phyloP scores from a whole-genome alignment of 2,329 filamentous ascomycete species.

The Esteya vermicola region DNA sequence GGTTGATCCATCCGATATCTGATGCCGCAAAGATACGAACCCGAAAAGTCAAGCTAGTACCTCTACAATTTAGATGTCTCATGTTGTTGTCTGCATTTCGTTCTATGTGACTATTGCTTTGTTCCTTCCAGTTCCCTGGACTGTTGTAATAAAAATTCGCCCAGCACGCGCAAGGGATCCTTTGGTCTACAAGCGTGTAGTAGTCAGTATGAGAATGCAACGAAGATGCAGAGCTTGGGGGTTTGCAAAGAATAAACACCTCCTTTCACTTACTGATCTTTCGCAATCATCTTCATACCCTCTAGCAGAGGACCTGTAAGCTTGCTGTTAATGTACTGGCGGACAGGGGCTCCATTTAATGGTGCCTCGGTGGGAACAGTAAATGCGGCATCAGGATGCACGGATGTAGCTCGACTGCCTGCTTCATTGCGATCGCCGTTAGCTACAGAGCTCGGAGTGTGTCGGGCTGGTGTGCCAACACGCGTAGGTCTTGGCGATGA shows the following conservation, averaged over 20 bases:
- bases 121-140: slow-evolving; percentile 47
- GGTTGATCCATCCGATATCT: no score
- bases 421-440: slow-evolving; percentile 12
- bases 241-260: no score
- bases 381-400: slow-evolving; percentile 34
- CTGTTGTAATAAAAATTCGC: slow-evolving; percentile 55
- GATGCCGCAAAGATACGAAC: no score
- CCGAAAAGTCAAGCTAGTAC: no score
- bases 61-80: no score
- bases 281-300: slow-evolving; percentile 60
- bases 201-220: slow-evolving; percentile 1
- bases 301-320: slow-evolving; percentile 55
- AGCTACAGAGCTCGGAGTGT: slow-evolving; percentile 7
- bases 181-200: slow-evolving; percentile 32
- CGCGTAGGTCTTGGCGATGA: slow-evolving; percentile 28
- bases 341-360: slow-evolving; percentile 52
- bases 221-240: no score
- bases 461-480: slow-evolving; percentile 33
- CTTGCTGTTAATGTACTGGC: slow-evolving; percentile 58
- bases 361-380: slow-evolving; percentile 46
- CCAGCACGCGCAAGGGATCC: slow-evolving; percentile 54
- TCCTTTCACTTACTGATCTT: slow-evolving; percentile 52
- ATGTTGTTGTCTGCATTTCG: background rate
- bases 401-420: slow-evolving; percentile 40
- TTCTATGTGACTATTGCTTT: background rate